Conservation (phyloP, 2,329 filamentous ascomycete species). For the Colletotrichum costaricense region DNA sequence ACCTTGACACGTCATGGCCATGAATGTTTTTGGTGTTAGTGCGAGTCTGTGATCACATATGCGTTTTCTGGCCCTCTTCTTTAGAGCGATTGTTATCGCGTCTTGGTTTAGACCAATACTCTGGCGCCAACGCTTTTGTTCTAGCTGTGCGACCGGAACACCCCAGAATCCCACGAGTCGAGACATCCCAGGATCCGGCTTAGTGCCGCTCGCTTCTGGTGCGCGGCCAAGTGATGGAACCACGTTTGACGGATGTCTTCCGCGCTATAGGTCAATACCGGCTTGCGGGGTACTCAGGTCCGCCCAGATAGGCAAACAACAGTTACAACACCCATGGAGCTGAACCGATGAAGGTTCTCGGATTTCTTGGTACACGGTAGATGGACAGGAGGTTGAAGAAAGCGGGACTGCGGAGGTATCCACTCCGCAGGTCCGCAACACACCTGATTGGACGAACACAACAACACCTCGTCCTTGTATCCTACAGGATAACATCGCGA, state of each 20-base stretch:
- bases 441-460: background rate
- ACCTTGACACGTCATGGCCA: background rate
- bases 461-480: slow-evolving; percentile 5
- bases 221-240: too few relatives aligned
- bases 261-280: background rate
- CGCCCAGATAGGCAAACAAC: background rate
- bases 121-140: too few relatives aligned
- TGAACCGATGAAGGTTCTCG: background rate
- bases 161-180: too few relatives aligned
- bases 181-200: too few relatives aligned
- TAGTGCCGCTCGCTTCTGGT: too few relatives aligned
- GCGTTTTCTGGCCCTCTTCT: too few relatives aligned
- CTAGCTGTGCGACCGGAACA: too few relatives aligned
- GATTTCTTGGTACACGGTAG: background rate
- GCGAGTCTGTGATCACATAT: too few relatives aligned
- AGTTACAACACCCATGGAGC: too few relatives aligned
- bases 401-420: slow-evolving; percentile 23
- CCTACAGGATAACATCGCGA: background rate
- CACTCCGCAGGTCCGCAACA: slow-evolving; percentile 12
- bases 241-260: too few relatives aligned
- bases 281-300: background rate
- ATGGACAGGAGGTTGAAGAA: background rate
- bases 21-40: background rate
- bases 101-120: too few relatives aligned
- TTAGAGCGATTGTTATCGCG: too few relatives aligned